Evolutionary conservation across 2,329 filamentous ascomycete genomes (phyloP).

Genomic region (Phaeosphaeriaceae sp.): DNA sequence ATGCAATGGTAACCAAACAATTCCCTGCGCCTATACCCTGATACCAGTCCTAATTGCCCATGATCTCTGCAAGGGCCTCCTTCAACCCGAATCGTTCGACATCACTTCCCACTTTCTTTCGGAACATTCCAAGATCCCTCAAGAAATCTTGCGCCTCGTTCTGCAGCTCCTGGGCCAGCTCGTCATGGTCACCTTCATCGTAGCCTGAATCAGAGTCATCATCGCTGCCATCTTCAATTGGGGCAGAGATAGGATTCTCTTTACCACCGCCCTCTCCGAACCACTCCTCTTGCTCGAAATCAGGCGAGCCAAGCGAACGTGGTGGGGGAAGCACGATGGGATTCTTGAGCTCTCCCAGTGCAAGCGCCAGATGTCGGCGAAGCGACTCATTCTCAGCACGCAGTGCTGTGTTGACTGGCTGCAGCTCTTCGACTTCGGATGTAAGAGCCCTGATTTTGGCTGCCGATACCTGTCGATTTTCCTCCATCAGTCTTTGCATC

Average conservation of each 20-base stretch:
- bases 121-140: constrained; percentile 79
- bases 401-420: constrained; percentile 65
- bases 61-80: constrained; percentile 29
- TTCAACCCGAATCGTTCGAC: constrained; percentile 64
- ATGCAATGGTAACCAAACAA: constrained; percentile 33
- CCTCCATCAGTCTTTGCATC: constrained; percentile 97
- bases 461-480: constrained; percentile 86
- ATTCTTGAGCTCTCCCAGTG: constrained; percentile 85
- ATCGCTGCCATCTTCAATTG: constrained; percentile 46
- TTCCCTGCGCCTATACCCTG: background rate
- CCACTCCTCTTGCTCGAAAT: constrained; percentile 43
- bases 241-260: constrained; percentile 26
- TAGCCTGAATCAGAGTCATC: constrained; percentile 58
- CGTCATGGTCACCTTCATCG: constrained; percentile 65
- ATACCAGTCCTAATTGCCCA: constrained; percentile 15
- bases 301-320: constrained; percentile 31
- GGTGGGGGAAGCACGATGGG: constrained; percentile 72
- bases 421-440: constrained; percentile 56
- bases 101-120: constrained; percentile 86
- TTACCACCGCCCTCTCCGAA: constrained; percentile 35
- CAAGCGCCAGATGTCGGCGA: constrained; percentile 84
- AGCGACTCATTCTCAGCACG: constrained; percentile 80
- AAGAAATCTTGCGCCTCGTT: constrained; percentile 85
- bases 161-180: constrained; percentile 71
- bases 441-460: constrained; percentile 89